Conservation (phyloP, 225 moss, liverwort and hornwort species). For the Marchantia paleacea region DNA sequence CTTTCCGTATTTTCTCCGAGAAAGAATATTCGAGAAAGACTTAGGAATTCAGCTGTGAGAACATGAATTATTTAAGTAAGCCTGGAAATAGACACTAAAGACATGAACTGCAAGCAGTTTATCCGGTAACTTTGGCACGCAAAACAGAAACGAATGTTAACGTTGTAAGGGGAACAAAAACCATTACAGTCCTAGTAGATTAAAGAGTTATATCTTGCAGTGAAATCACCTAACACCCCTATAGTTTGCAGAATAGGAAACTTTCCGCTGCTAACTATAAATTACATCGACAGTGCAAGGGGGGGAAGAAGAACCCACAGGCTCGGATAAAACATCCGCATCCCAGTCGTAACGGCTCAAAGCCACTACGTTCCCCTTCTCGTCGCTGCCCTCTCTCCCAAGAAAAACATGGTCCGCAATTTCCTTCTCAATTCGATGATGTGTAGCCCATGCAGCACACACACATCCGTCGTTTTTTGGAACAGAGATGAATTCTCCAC, state of each 20-base stretch:
- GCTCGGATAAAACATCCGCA: conserved; percentile 43
- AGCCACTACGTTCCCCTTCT: conserved; percentile 37
- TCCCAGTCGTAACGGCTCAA: conserved; percentile 54
- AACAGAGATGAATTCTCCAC: background rate
- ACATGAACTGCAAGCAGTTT: background rate
- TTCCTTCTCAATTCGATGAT: conserved; percentile 38
- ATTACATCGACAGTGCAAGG: background rate
- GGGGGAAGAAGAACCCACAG: conserved; percentile 35
- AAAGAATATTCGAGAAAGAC: no score
- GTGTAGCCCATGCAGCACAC: conserved; percentile 67
- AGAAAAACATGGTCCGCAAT: conserved; percentile 50
- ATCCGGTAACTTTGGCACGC: no score
- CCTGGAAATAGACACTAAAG: background rate
- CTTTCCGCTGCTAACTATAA: background rate
- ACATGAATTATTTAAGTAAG: no score
- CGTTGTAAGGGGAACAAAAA: no score
- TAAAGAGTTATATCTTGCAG: no score
- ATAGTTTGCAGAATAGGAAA: background rate
- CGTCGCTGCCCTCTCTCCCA: conserved; percentile 40
- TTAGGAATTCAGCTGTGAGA: no score
- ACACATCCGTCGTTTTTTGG: conserved; percentile 42
- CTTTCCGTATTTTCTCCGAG: no score
- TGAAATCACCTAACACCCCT: background rate
- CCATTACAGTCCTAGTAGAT: no score
- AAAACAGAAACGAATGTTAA: no score